These are phyloP conservation scores for Saccharomycopsis selenospora DNA, from an alignment of 805 yeast genomes.

Conservation along the genomic window DNA sequence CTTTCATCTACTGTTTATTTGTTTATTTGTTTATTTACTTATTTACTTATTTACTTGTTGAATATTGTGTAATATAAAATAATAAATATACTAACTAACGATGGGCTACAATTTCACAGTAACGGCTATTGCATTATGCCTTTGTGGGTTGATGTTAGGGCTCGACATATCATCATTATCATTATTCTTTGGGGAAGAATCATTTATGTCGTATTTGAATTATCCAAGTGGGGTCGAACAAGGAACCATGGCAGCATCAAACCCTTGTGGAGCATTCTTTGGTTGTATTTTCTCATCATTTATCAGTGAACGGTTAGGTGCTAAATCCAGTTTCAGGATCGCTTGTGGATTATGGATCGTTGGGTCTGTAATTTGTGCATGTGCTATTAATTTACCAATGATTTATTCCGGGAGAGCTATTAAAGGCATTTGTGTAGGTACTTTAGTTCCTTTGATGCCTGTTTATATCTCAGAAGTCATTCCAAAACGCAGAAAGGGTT, in stretches of 20 bases:
- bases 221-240: slow-evolving; percentile 50
- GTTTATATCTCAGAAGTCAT: slow-evolving; percentile 48
- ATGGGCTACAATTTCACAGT: slow-evolving; percentile 42
- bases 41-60: too few species aligned
- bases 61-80: too few species aligned
- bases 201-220: slow-evolving; percentile 46
- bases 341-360: slow-evolving; percentile 52
- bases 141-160: slow-evolving; percentile 71
- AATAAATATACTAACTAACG: too few species aligned
- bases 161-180: slow-evolving; percentile 76
- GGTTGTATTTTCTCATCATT: slow-evolving; percentile 57
- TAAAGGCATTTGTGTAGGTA: slow-evolving; percentile 49
- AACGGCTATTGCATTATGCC: slow-evolving; percentile 49
- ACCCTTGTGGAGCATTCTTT: slow-evolving; percentile 69
- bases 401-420: slow-evolving; percentile 42
- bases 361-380: slow-evolving; percentile 37
- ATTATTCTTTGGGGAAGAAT: slow-evolving; percentile 47
- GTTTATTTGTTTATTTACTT: neutral
- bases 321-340: slow-evolving; percentile 44
- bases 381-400: slow-evolving; percentile 35
- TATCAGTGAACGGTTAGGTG: slow-evolving; percentile 47
- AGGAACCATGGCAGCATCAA: slow-evolving; percentile 69
- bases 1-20: too few species aligned
- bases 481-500: slow-evolving; percentile 41
- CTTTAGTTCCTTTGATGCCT: slow-evolving; percentile 48